Percentiles rank a stretch among this genome's conserved stretches.
These are phyloP conservation scores for Aaosphaeria pasadenensis DNA, from an alignment of 2,329 filamentous ascomycete species.

Conservation along the genomic window DNA sequence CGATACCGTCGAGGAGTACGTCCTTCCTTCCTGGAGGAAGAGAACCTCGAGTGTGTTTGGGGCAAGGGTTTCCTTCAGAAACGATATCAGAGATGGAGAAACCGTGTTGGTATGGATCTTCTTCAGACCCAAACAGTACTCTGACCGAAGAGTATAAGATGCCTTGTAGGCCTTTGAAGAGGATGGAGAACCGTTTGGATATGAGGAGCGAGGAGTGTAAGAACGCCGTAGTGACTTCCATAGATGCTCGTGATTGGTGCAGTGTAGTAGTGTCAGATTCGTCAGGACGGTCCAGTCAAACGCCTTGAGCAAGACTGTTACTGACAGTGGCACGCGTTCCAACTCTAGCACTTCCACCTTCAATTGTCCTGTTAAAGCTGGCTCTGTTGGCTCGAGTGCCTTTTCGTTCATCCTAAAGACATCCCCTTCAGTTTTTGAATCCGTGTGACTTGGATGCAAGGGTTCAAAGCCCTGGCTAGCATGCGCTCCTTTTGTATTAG, in stretches of 20 bases:
- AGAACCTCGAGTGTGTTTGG: conserved; percentile 78
- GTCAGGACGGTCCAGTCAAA: conserved; percentile 74
- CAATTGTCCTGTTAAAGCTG: conserved; percentile 56
- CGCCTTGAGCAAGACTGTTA: conserved; percentile 65
- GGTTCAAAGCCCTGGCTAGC: neutral
- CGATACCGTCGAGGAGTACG: conserved; percentile 57
- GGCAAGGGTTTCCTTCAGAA: conserved; percentile 73
- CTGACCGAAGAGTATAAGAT: conserved; percentile 37
- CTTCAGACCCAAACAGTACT: conserved; percentile 60
- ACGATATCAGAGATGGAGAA: conserved; percentile 65
- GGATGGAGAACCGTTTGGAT: conserved; percentile 30
- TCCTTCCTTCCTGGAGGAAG: conserved; percentile 67
- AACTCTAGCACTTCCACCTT: conserved; percentile 70
- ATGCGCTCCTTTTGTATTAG: neutral
- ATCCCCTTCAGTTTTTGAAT: neutral
- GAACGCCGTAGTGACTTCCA: conserved; percentile 69
- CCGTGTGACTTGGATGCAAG: neutral
- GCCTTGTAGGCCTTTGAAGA: conserved; percentile 33
- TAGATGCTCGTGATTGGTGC: conserved; percentile 67
- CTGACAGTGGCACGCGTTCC: conserved; percentile 70
- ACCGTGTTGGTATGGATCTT: conserved; percentile 73
- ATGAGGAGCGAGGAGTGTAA: conserved; percentile 37
- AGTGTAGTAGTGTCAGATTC: conserved; percentile 70
- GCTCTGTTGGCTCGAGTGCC: conserved; percentile 5
- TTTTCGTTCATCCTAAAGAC: neutral